Evolutionary conservation across 2,329 filamentous ascomycete genomes (phyloP), one percentile per base, ranked within the genome.

Genomic region (Tolypocladium capitatum): DNA sequence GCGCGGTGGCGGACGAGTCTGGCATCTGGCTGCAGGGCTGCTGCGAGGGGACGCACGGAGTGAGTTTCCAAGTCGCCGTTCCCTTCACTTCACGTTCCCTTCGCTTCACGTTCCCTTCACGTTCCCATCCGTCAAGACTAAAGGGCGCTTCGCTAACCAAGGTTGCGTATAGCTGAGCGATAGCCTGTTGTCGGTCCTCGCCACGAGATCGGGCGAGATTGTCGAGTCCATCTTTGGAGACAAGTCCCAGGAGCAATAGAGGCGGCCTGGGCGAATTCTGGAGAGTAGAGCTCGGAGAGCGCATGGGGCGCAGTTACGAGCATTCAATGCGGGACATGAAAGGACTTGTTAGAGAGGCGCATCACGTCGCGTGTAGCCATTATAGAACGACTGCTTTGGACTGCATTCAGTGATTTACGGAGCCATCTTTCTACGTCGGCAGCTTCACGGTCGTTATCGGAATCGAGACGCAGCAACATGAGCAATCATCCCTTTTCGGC

Each of bases 1-100:
- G 77, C 30, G 73, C 76, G 43, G 83, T 97, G 32, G 75, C 80
- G n/a, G 61, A 74, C 0, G 79, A 82, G 41, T 84, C 87, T 14
- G 90, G 90, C 4, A 74, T 97, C 49, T 97, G 86, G 84, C 72
- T 97, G 57, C 92, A 97, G 64, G 91, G 91, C 31, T 96, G 90
- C 69, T 94, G 89, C 63, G 90, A 97, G 71, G 80, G 75, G 52
- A 94, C 89, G 32, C 91, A 97, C 65, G 91, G 91, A 50, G 84
- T 91, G 76, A 80, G 84, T 81, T 43, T 27, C 14, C 11, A 10
- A n/a, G n/a, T n/a, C n/a, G n/a, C n/a, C n/a, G n/a, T n/a, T n/a
- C n/a, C n/a, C 24, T 24, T 24, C 3, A 24, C 24, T 5, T 24
- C 24, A n/a, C n/a, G n/a, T n/a, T n/a, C n/a, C n/a, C 24, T 24